Base-by-base conservation (phyloP, 2,329 filamentous ascomycete genomes). In the Neoscytalidium dimidiatum region DNA sequence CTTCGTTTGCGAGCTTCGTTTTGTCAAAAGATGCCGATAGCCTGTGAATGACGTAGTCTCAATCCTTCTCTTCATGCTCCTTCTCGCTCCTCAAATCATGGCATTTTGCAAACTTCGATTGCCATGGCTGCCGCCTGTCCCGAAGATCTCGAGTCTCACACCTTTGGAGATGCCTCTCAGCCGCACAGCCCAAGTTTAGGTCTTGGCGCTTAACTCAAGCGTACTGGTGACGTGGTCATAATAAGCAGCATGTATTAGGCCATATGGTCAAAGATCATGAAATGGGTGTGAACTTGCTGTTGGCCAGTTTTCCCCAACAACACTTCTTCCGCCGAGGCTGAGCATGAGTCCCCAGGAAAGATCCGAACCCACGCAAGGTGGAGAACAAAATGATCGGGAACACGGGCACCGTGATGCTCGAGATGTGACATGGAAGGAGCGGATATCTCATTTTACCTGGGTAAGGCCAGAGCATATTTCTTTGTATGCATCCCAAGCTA, bases 391-490 rank as follows among this genome's bases (percentile, higher is more conserved):
- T n/a, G 41, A 38, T 8, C 35, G 26, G 17, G 13, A 11, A 5
- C 38, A 13, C 23, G 17, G 4, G 2, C 21, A 4, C 1, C 38
- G 23, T 6, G 38, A 58, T 1, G 9, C 17, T 1, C 23, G 21
- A n/a, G 29, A 53, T 29, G 62, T 64, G 17, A 26, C 41, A 11
- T 56, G 23, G 28, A 51, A 56, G 13, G 56, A 62, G 44, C 53
- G 63, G 19, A 49, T 62, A n/a, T 38, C 41, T 17, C 53, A 76
- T 63, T 78, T 78, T 64, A 79, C 77, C 17, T 78, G 76, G 74
- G 76, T 63, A 9, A 53, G 61, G n/a, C 14, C 4, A 26, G n/a
- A 23, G 9, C 1, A 6, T 4, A 13, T 5, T 2, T 4, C 13
- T 4, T 13, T 3, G 3, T 4, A 31, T 6, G 13, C 21, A 21